phyloP scores from a whole-genome alignment of 2,329 filamentous ascomycete species.

The Plectosphaerella plurivora region DNA sequence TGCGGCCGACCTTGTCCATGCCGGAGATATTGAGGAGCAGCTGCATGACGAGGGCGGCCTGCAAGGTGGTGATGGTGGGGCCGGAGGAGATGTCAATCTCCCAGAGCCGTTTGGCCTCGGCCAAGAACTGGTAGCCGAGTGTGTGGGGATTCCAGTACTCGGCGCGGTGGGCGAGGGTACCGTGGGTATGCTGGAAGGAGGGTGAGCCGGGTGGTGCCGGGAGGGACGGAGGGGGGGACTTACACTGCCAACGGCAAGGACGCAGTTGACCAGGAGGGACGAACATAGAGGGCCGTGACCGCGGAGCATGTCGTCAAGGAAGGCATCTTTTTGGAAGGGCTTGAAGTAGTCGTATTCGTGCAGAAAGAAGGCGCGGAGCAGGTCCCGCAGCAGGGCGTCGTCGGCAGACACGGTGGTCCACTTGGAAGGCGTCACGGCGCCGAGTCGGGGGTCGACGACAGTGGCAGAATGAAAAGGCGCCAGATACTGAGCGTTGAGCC shows the following conservation, averaged over 20 bases:
- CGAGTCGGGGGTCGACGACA: constrained; percentile 26
- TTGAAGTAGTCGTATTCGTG: constrained; percentile 14
- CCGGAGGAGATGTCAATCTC: constrained; percentile 22
- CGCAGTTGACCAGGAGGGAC: constrained; percentile 18
- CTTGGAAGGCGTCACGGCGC: constrained; percentile 15
- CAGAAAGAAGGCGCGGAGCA: constrained; percentile 16
- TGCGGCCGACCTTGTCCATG: constrained; percentile 29
- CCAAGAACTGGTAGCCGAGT: constrained; percentile 28
- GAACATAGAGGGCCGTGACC: constrained; percentile 17
- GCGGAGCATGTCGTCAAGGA: constrained; percentile 19
- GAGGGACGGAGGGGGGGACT: constrained; percentile 1
- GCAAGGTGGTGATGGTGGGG: constrained; percentile 26
- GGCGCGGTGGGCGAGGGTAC: constrained; percentile 18
- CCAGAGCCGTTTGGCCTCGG: constrained; percentile 33
- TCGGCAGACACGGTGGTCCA: constrained; percentile 21
- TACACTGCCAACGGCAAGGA: constrained; percentile 23
- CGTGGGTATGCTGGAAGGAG: constrained; percentile 21
- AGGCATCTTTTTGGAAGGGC: constrained; percentile 19
- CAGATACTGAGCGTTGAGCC: constrained; percentile 18
- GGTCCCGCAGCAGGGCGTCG: constrained; percentile 16
- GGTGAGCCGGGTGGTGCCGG: constrained; percentile 4
- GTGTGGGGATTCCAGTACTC: constrained; percentile 31
- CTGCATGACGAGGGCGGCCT: constrained; percentile 27
- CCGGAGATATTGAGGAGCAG: constrained; percentile 26
- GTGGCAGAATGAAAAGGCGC: constrained; percentile 31